These are phyloP conservation scores for Amesomyces nigricolor DNA, from an alignment of 2,329 filamentous ascomycete species.

Conservation along the genomic window DNA sequence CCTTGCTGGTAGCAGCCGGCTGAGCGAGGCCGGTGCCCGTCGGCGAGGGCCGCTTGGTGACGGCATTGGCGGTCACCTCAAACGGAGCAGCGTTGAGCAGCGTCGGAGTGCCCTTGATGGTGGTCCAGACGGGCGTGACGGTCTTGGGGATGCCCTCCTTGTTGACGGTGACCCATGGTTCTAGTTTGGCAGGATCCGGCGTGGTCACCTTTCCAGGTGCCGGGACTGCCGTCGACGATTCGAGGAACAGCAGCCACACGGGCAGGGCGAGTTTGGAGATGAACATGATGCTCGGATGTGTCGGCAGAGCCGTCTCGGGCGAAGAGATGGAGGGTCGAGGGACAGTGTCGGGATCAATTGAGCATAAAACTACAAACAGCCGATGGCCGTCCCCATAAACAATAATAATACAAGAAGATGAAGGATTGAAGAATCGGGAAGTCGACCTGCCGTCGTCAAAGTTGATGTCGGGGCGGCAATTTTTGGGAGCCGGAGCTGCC, in stretches of 20 bases:
- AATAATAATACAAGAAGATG: not conserved
- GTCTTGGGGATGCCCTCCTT: slow-evolving; percentile 43
- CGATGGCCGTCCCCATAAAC: not conserved
- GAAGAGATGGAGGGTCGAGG: not conserved
- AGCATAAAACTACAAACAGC: not conserved
- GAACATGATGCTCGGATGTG: slow-evolving; percentile 24
- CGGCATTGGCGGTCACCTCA: slow-evolving; percentile 37
- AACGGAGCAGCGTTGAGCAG: slow-evolving; percentile 35
- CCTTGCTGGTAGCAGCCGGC: slow-evolving; percentile 37
- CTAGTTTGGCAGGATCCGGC: slow-evolving; percentile 28
- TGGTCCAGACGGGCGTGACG: slow-evolving; percentile 44
- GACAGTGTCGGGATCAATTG: not conserved
- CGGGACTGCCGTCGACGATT: slow-evolving; percentile 29
- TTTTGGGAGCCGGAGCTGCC: slow-evolving; percentile 14
- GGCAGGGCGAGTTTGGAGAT: slow-evolving; percentile 29
- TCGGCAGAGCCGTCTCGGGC: slow-evolving; percentile 5
- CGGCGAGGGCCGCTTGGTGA: slow-evolving; percentile 31
- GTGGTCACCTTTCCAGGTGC: slow-evolving; percentile 20
- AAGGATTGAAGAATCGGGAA: slow-evolving; percentile 12
- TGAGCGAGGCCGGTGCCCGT: slow-evolving; percentile 39
- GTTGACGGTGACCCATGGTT: slow-evolving; percentile 49
- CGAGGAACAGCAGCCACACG: slow-evolving; percentile 26
- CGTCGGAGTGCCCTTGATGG: slow-evolving; percentile 42
- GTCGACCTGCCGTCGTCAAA: slow-evolving; percentile 6
- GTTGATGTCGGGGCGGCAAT: slow-evolving; percentile 15